A percentile compares a stretch with the other conserved stretches of the same genome.
Evolutionary conservation across 331 rosid species (phyloP).

Genomic region (Quercus lobata): DNA sequence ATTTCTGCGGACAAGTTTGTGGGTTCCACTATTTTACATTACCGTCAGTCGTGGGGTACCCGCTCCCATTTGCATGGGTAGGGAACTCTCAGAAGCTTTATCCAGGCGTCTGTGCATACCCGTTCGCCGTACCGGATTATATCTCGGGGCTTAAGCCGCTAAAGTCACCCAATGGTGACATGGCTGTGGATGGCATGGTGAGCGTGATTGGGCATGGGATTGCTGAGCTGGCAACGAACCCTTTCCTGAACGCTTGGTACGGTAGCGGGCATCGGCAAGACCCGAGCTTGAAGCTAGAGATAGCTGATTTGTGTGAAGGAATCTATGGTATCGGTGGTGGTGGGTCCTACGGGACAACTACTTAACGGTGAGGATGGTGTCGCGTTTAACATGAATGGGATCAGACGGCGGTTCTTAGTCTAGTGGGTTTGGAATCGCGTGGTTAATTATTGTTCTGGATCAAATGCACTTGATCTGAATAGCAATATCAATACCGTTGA

Average conservation of each 20-base stretch:
- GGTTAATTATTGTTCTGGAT: too few relatives aligned
- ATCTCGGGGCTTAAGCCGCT: constrained; percentile 60
- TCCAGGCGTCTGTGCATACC: constrained; percentile 79
- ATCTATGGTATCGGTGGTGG: too few relatives aligned
- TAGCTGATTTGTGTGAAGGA: too few relatives aligned
- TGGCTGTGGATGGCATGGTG: constrained; percentile 50
- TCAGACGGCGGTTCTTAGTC: too few relatives aligned
- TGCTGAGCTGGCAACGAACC: too few relatives aligned
- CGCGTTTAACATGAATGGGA: too few relatives aligned
- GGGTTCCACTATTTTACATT: constrained; percentile 94
- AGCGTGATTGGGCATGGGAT: constrained; percentile 76
- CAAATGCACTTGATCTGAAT: too few relatives aligned
- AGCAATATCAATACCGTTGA: too few relatives aligned
- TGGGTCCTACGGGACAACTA: too few relatives aligned
- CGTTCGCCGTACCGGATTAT: constrained; percentile 63
- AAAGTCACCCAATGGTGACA: constrained; percentile 83
- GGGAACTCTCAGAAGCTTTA: constrained; percentile 77
- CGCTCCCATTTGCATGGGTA: constrained; percentile 88
- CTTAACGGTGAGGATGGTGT: too few relatives aligned
- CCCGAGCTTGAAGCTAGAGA: constrained; percentile 11
- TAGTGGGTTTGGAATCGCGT: too few relatives aligned
- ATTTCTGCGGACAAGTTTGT: constrained; percentile 82
- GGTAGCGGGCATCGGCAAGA: neutral
- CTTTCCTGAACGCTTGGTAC: too few relatives aligned
- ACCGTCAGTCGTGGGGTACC: constrained; percentile 76